Evolutionary conservation across 1,139 yeast species (phyloP), one percentile per base, ranked within the genome.

Genomic region (Diutina sp.): DNA sequence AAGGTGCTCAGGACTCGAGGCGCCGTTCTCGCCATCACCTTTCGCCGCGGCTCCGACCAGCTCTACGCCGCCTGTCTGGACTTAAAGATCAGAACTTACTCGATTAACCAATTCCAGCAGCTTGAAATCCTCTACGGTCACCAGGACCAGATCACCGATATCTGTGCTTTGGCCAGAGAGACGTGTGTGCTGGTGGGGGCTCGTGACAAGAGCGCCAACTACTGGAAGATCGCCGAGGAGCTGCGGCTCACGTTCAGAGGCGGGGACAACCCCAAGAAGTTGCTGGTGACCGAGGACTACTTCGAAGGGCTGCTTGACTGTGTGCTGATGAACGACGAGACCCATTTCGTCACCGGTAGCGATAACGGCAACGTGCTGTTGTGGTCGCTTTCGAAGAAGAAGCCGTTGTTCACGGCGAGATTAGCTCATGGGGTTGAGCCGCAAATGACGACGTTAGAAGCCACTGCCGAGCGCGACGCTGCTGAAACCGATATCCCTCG

Each of bases 141-240:
- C 69, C 98, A 95, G 72, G 99, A 95, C 67, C 76, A 80, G 57
- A 91, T 93, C 52, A 79, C 81, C 53, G 97, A 85, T 65, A 85
- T 93, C 58, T 74, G 90, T 29, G 87, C 97, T 0, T 74, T 93
- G 61, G 81, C 83, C 18, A 83, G 84, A 69, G 98, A 93, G 67
- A 83, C 97, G 56, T 93, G 99, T 75, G 93, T 93, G 46, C 89
- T 96, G 28, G 98, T 91, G 30, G 99, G 99, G 25, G 79, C 95
- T 5, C 81, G 99, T 65, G 99, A 93, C 70, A 84, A 95, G 64
- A 88, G 97, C 1, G 97, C 95, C 18, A 87, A 95, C 85, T 76
- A 89, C 64, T 93, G 99, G 99, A 93, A 95, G 69, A 90, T 93
- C 61, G 82, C 96, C 32, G 99, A 95, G 65, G 99, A 93, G 71